A percentile compares a stretch with the other conserved stretches of the same genome.
Evolutionary conservation across 2,329 filamentous ascomycete species (phyloP).

Genomic region (Oidium heveae): DNA sequence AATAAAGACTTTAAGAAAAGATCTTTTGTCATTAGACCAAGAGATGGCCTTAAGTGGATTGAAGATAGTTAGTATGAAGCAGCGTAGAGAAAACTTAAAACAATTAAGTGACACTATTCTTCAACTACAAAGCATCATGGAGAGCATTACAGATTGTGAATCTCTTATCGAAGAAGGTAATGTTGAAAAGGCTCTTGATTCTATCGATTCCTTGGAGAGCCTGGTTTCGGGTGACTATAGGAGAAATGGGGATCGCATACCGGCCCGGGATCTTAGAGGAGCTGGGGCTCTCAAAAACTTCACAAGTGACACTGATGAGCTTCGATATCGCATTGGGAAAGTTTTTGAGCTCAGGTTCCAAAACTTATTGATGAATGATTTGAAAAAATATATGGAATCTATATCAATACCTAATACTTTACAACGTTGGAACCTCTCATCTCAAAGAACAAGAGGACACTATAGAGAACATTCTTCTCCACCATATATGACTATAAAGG

Average conservation of each 20-base stretch:
- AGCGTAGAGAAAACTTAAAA: slow-evolving; percentile 59
- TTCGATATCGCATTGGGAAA: slow-evolving; percentile 63
- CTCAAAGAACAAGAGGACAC: slow-evolving; percentile 45
- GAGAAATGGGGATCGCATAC: not conserved
- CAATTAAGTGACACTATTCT: slow-evolving; percentile 61
- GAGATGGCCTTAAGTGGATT: slow-evolving; percentile 71
- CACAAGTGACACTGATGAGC: slow-evolving; percentile 45
- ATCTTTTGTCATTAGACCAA: slow-evolving; percentile 56
- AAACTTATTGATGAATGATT: slow-evolving; percentile 49
- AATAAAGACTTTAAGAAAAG: slow-evolving; percentile 58
- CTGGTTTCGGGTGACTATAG: slow-evolving; percentile 46
- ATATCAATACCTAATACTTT: slow-evolving; percentile 51
- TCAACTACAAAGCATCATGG: slow-evolving; percentile 58
- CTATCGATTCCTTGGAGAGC: slow-evolving; percentile 52
- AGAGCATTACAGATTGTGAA: slow-evolving; percentile 53
- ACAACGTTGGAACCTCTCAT: slow-evolving; percentile 60
- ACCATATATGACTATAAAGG: slow-evolving; percentile 50
- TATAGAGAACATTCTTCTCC: slow-evolving; percentile 43
- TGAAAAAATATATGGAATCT: slow-evolving; percentile 53
- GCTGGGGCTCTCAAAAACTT: slow-evolving; percentile 62
- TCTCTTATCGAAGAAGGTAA: slow-evolving; percentile 60
- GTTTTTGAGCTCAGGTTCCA: slow-evolving; percentile 67
- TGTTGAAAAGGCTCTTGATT: slow-evolving; percentile 53
- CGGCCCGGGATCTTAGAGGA: slow-evolving; percentile 31
- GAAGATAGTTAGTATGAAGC: slow-evolving; percentile 50